Base-by-base conservation (phyloP, 129 eudicot genomes). In the Helichrysum umbraculigerum region DNA sequence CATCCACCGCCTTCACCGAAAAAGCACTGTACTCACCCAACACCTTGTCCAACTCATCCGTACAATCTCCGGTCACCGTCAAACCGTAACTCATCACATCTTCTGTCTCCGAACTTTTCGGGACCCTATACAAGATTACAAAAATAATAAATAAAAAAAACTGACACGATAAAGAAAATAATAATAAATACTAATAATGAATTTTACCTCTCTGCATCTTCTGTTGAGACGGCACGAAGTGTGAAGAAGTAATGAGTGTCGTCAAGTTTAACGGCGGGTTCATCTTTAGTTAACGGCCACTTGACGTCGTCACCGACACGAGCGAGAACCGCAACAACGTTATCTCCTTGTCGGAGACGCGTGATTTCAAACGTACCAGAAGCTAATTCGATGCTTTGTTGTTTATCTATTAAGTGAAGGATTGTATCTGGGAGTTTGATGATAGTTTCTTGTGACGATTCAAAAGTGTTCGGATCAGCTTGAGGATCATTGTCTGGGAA, bases 221-320 rank as follows among this genome's bases (percentile, higher is more conserved):
- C 51, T 12, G 15, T 15, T 0, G 82, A 30, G 0, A 94, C 95
- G 4, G 83, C 90, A 7, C 86, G 82, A 17, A 93, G 89, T 4
- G 91, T 82, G 68, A 94, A 94, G 56, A 94, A 91, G 78, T 91
- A 94, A 73, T 91, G 98, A 4, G 89, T 82, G 11, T 82, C 81
- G 28, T 75, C 84, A 4, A 81, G 81, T 7, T 81, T 81, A 28
- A 75, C 76, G 35, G 81, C 84, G 6, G 84, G 77, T 47, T 81
- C 81, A 44, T 81, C 84, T 61, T 69, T 81, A 1, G 84, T 80
- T 9, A 81, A 69, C 72, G 84, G 84, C 84, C 84, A 81, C 33
- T 81, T 80, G 50, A 81, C 61, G 2, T 75, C 67, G 28, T 70
- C 64, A 0, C 81, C 77, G 76, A 81, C 52, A 0, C 84, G 73